A percentile compares a stretch with the other conserved stretches of the same genome.
Evolutionary conservation across 2,329 filamentous ascomycete genomes (phyloP).

Genomic region (Harringtonia aguacate): DNA sequence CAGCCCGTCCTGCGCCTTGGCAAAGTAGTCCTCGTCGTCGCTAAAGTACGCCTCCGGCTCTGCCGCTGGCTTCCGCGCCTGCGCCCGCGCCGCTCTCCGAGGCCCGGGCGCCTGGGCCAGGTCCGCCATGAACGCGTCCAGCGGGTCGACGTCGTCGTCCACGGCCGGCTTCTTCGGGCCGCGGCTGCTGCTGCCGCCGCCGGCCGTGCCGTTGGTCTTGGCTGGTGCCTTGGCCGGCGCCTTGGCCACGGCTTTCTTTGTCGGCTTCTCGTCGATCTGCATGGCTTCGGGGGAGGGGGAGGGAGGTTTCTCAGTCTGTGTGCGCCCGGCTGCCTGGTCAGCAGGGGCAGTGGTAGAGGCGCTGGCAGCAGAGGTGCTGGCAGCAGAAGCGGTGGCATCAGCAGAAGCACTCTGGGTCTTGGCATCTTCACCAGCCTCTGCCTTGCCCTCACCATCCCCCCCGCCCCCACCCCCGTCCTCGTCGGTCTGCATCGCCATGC

Average conservation of each 20-base stretch:
- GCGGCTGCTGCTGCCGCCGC: background rate
- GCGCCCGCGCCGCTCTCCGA: too few species aligned
- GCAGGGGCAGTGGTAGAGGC: conserved; percentile 12
- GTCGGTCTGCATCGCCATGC: conserved; percentile 35
- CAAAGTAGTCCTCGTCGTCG: conserved; percentile 67
- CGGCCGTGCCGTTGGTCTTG: background rate
- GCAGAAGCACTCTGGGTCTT: conserved; percentile 7
- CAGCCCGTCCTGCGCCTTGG: conserved; percentile 34
- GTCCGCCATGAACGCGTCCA: conserved; percentile 94
- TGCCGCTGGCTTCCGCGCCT: conserved; percentile 46
- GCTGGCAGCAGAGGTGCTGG: conserved; percentile 2
- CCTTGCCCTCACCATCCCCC: conserved; percentile 10
- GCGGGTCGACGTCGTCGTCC: conserved; percentile 71
- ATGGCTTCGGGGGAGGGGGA: conserved; percentile 43
- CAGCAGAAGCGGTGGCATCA: conserved; percentile 9
- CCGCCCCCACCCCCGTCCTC: conserved; percentile 5
- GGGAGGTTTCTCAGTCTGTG: too few species aligned
- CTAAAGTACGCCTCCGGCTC: conserved; percentile 74
- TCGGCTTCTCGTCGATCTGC: conserved; percentile 38
- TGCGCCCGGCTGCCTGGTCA: too few species aligned
- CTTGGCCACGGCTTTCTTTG: too few species aligned
- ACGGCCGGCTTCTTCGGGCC: conserved; percentile 18
- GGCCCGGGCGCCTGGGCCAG: conserved; percentile 40
- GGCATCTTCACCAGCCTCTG: conserved; percentile 13
- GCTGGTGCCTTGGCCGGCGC: too few species aligned